Percentiles rank a stretch among this genome's conserved stretches.
Evolutionary conservation across 208 protist genomes (phyloP).

Genomic region (Leishmania aethiopica): DNA sequence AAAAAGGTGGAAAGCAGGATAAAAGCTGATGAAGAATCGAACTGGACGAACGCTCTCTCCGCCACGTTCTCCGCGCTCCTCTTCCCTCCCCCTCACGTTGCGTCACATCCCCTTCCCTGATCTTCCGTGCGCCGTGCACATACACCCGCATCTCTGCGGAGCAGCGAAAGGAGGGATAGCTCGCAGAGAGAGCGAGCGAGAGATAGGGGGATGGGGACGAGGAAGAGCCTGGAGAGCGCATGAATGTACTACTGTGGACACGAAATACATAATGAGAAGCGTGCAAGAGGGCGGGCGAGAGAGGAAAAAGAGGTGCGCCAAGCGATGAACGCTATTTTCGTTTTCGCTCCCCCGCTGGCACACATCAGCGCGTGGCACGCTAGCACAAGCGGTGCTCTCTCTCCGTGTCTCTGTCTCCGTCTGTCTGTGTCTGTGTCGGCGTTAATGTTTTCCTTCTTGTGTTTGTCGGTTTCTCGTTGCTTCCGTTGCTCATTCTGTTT

Average conservation of each 20-base stretch:
- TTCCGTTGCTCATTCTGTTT: not conserved
- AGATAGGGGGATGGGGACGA: not conserved
- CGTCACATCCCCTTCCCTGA: not conserved
- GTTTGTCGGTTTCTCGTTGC: not conserved
- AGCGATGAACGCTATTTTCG: not conserved
- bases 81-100: not conserved
- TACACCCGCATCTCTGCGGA: not conserved
- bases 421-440: not conserved
- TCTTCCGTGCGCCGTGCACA: not conserved
- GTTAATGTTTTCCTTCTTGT: not conserved
- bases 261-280: not conserved
- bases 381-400: not conserved
- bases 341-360: not conserved
- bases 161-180: not conserved
- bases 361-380: not conserved
- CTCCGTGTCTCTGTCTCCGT: not conserved
- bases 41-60: not conserved
- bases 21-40: not conserved
- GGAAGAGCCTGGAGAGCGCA: not conserved
- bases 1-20: not conserved
- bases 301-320: not conserved
- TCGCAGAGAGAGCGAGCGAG: not conserved
- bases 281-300: not conserved
- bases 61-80: not conserved
- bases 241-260: not conserved